These are phyloP conservation scores for Pirum gemmata DNA, from an alignment of 78 protist species.

Conservation along the genomic window DNA sequence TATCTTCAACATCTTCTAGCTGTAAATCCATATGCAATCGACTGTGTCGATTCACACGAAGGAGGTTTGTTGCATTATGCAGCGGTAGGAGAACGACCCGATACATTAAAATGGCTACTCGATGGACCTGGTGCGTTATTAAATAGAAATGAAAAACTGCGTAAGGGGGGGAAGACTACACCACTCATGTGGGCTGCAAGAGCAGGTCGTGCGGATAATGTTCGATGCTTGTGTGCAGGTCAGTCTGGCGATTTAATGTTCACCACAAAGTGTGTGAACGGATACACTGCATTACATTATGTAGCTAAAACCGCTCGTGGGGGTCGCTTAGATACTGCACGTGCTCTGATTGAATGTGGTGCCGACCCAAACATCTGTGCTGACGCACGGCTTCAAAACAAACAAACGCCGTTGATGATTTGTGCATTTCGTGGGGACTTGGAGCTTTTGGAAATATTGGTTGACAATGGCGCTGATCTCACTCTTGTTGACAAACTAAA, in stretches of 20 bases:
- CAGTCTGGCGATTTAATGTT: background rate
- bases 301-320: background rate
- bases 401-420: constrained; percentile 35
- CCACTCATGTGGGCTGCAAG: constrained; percentile 40
- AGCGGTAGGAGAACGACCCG: background rate
- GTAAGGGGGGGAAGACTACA: background rate
- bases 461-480: background rate
- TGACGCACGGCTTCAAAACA: background rate
- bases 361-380: constrained; percentile 37
- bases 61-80: constrained; percentile 10
- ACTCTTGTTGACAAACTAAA: constrained; percentile 34
- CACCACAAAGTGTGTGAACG: constrained; percentile 2
- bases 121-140: background rate
- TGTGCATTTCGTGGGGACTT: constrained; percentile 51
- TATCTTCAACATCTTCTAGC: background rate
- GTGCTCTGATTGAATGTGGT: constrained; percentile 10
- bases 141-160: no score
- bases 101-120: background rate
- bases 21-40: background rate
- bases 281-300: constrained; percentile 39
- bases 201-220: background rate
- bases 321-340: constrained; percentile 22
- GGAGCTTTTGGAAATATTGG: constrained; percentile 36
- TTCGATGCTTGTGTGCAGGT: background rate
- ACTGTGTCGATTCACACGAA: background rate